These are phyloP conservation scores for Collybia sordida DNA, from an alignment of 768 basidiomycete genomes.

Conservation along the genomic window DNA sequence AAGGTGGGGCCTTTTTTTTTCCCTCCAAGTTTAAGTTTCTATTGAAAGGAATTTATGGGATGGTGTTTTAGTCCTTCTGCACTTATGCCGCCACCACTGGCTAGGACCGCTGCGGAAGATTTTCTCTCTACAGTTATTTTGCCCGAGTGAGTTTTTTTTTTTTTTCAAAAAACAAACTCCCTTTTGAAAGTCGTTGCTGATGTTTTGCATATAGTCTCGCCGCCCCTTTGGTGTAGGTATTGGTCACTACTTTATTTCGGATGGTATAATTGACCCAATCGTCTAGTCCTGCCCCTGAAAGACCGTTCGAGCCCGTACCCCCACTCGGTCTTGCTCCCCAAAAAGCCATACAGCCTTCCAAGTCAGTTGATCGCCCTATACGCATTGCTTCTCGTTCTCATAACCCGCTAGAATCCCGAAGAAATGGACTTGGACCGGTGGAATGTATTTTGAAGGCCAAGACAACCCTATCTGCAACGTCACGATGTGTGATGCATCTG, in stretches of 20 bases:
- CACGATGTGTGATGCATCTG: slow-evolving; percentile 41
- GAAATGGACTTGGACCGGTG: slow-evolving; percentile 67
- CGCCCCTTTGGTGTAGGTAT: slow-evolving; percentile 30
- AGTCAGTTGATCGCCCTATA: slow-evolving; percentile 13
- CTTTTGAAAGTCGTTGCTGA: neutral
- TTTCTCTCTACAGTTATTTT: slow-evolving; percentile 17
- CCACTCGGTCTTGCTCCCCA: slow-evolving; percentile 17
- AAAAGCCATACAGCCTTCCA: slow-evolving; percentile 11
- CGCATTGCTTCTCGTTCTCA: slow-evolving; percentile 4
- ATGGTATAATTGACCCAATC: neutral
- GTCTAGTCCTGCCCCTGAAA: slow-evolving; percentile 21
- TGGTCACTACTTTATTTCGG: neutral
- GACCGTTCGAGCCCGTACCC: slow-evolving; percentile 18
- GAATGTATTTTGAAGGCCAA: slow-evolving; percentile 42
- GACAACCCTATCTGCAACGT: slow-evolving; percentile 50
- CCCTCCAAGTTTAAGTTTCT: too few relatives aligned
- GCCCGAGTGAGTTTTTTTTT: slow-evolving; percentile 10
- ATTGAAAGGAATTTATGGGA: neutral
- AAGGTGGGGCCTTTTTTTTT: neutral
- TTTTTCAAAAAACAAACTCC: neutral
- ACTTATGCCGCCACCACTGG: too few relatives aligned
- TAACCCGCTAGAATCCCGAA: slow-evolving; percentile 45
- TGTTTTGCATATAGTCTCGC: slow-evolving; percentile 24
- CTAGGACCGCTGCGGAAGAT: too few relatives aligned
- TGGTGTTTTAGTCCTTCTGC: neutral